Evolutionary conservation across 179 eudicot genomes (phyloP), one percentile per base, ranked within the genome.

Genomic region (Beta corolliflora): DNA sequence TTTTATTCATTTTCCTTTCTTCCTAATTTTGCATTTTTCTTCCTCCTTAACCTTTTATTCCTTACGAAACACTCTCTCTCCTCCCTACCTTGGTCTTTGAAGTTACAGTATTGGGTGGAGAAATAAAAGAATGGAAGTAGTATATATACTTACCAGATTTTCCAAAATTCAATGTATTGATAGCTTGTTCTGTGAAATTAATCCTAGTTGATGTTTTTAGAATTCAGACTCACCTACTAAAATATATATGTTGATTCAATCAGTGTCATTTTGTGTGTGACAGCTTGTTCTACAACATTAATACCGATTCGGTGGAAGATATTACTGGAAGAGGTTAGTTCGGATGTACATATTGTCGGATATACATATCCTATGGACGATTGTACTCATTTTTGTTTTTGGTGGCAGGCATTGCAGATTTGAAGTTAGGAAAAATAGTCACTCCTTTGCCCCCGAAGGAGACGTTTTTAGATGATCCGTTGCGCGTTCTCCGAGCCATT

Each of bases 261-360:
- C 11, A 9, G 74, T 44, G 63, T 84, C 50, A 65, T 89, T 85
- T 72, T 25, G 25, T 21, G 76, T 58, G 80, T 80, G 77, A 78
- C 93, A 94, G 99, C 90, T 89, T 96, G 84, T 96, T 96, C 88
- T 96, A 94, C 87, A 96, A 96, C 82, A 92, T 96, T 61, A 96
- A 94, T 86, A 90, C 92, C 29, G 82, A 85, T 74, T 88, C 91
- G 16, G 89, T 96, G 66, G 99, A 96, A 92, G 99, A 96, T 88
- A 85, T 96, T 53, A 96, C 99, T 25, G 86, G 84, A 71, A 94
- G 93, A 91, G 99, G 99, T 92, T 79, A 76, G 86, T 78, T 78
- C n/a, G 55, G 63, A 54, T 71, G 36, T 13, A 50, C 21, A 21
- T 21, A 19, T 46, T 71, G 58, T 14, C 11, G 31, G 55, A 13